These are phyloP conservation scores for Sugiyamaella chiloensis DNA, from an alignment of 805 yeast species.

Conservation along the genomic window DNA sequence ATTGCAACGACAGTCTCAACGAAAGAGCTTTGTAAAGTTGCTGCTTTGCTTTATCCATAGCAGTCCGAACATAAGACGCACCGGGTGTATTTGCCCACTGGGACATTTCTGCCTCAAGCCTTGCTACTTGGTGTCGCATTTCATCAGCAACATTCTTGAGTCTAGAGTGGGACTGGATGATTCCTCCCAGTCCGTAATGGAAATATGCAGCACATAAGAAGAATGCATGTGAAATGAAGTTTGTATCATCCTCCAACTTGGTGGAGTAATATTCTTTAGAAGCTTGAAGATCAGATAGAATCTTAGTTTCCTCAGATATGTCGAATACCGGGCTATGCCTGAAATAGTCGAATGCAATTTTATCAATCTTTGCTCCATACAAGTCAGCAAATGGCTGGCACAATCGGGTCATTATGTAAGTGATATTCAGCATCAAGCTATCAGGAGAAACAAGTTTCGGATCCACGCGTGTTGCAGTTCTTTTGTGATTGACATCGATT, in stretches of 20 bases:
- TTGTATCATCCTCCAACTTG: conserved; percentile 35
- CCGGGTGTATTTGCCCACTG: conserved; percentile 24
- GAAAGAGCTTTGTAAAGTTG: conserved; percentile 40
- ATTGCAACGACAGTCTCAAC: conserved; percentile 57
- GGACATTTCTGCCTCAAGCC: conserved; percentile 41
- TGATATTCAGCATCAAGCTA: conserved; percentile 76
- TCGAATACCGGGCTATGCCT: conserved; percentile 52
- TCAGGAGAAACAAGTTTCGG: conserved; percentile 65
- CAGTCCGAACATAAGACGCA: conserved; percentile 15
- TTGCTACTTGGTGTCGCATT: conserved; percentile 47
- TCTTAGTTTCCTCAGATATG: conserved; percentile 75
- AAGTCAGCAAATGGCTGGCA: conserved; percentile 82
- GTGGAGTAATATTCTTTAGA: conserved; percentile 54
- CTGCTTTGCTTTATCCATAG: conserved; percentile 46
- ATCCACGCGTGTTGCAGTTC: conserved; percentile 58
- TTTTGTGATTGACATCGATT: conserved; percentile 78
- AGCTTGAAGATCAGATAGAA: conserved; percentile 71
- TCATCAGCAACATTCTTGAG: conserved; percentile 49
- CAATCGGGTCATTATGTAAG: conserved; percentile 62
- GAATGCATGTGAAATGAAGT: conserved; percentile 91
- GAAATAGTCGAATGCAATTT: conserved; percentile 72
- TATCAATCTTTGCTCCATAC: conserved; percentile 62
- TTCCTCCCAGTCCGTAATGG: conserved; percentile 88
- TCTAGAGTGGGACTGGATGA: conserved; percentile 54
- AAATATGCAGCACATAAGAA: conserved; percentile 72